Evolutionary conservation across 2,329 filamentous ascomycete species (phyloP).

Genomic region (Tolypocladium tundrense): DNA sequence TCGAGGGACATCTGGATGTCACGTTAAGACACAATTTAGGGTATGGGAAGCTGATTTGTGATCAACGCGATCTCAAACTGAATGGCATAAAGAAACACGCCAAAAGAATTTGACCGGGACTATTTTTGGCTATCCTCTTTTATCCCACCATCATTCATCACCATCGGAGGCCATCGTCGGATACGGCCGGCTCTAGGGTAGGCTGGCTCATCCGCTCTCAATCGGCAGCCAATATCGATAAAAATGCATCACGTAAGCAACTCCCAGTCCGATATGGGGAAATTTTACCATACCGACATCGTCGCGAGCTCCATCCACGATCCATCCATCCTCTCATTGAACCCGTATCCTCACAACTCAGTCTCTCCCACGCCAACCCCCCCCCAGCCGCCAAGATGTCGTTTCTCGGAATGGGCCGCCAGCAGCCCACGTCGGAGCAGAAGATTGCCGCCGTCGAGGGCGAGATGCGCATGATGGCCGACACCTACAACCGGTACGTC

Average conservation of each 20-base stretch:
- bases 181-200: not conserved
- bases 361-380: not conserved
- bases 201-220: not conserved
- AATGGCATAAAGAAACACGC: too few relatives aligned
- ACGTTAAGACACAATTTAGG: too few relatives aligned
- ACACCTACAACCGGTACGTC: constrained; percentile 91
- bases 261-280: not conserved
- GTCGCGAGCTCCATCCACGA: not conserved
- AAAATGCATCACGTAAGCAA: not conserved
- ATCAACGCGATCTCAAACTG: too few relatives aligned
- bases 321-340: not conserved
- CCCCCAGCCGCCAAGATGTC: constrained; percentile 23
- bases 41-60: not conserved
- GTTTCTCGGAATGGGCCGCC: constrained; percentile 42
- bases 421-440: constrained; percentile 87
- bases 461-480: constrained; percentile 94
- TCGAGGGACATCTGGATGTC: too few relatives aligned
- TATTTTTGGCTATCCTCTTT: too few relatives aligned
- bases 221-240: not conserved
- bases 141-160: too few relatives aligned
- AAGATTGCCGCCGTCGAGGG: constrained; percentile 95
- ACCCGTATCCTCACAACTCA: not conserved
- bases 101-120: too few relatives aligned
- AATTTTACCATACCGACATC: not conserved
- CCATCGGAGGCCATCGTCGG: too few relatives aligned